Evolutionary conservation across 1,284 basidiomycete genomes (phyloP).

Genomic region (Apiotrichum gracile): DNA sequence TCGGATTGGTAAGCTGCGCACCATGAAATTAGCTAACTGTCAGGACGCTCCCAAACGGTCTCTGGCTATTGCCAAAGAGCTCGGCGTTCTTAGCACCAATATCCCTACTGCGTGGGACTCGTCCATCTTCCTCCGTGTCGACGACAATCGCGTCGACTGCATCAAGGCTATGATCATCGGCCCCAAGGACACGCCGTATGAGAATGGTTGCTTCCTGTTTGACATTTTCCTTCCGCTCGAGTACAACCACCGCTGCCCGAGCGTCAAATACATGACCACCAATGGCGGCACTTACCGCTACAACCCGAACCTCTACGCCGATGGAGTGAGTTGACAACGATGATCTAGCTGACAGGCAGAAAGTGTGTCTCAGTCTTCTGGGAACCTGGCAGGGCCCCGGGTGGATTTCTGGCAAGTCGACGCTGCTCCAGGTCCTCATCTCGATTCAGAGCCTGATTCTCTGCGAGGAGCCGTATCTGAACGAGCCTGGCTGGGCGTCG

Average conservation of each 20-base stretch:
- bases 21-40: conserved; percentile 56
- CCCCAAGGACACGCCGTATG: conserved; percentile 83
- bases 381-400: conserved; percentile 86
- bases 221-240: conserved; percentile 74
- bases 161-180: conserved; percentile 84
- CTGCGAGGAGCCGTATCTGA: conserved; percentile 79
- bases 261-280: conserved; percentile 81
- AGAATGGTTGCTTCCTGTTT: conserved; percentile 56
- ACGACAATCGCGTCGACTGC: conserved; percentile 72
- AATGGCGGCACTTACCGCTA: conserved; percentile 81
- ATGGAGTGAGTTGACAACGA: conserved; percentile 52
- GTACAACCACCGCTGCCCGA: conserved; percentile 47
- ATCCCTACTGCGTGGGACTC: conserved; percentile 84
- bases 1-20: conserved; percentile 21
- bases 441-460: conserved; percentile 93
- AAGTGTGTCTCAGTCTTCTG: conserved; percentile 83
- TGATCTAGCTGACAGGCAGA: conserved; percentile 40
- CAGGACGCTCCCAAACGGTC: conserved; percentile 75
- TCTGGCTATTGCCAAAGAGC: conserved; percentile 84
- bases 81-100: conserved; percentile 81
- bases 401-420: conserved; percentile 79
- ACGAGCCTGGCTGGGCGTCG: conserved; percentile 79
- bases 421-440: conserved; percentile 68
- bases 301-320: conserved; percentile 82
- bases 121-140: conserved; percentile 65